Percentiles rank a stretch among this genome's conserved stretches.
Evolutionary conservation across 2,329 filamentous ascomycete genomes (phyloP).

Genomic region (Phyllosticta capitalensis): DNA sequence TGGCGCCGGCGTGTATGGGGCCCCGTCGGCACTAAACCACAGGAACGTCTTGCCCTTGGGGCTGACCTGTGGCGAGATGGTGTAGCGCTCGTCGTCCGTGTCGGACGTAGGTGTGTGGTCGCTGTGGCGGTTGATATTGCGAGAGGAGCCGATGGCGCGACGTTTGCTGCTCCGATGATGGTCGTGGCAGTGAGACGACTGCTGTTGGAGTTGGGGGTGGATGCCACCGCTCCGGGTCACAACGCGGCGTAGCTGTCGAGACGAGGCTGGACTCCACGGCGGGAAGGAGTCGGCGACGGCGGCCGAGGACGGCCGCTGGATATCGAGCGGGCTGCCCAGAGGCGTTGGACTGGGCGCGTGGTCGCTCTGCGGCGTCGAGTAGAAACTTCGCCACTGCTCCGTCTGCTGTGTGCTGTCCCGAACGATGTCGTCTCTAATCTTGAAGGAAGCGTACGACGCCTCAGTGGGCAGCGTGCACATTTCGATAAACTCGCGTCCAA

Average conservation of each 20-base stretch:
- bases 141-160: not conserved
- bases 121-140: not conserved
- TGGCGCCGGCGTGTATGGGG: not conserved
- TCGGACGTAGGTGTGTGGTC: not conserved
- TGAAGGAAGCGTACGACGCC: slow-evolving; percentile 46
- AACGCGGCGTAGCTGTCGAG: not conserved
- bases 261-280: not conserved
- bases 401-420: slow-evolving; percentile 28
- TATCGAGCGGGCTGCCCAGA: not conserved
- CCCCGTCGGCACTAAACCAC: not conserved
- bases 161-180: not conserved
- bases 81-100: not conserved
- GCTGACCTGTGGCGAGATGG: not conserved
- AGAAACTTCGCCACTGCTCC: slow-evolving; percentile 22
- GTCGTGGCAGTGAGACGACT: not conserved
- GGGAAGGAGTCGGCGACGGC: not conserved
- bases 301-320: not conserved
- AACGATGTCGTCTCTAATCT: slow-evolving; percentile 32
- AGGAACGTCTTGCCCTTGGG: not conserved
- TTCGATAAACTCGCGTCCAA: slow-evolving; percentile 70
- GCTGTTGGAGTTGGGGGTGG: not conserved
- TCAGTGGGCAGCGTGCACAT: slow-evolving; percentile 59
- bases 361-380: not conserved
- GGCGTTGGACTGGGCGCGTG: not conserved
- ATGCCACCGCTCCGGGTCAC: not conserved